A percentile compares a stretch with the other conserved stretches of the same genome.
These are phyloP conservation scores for Trifolium repens DNA, from an alignment of 306 rosid species.

Conservation along the genomic window DNA sequence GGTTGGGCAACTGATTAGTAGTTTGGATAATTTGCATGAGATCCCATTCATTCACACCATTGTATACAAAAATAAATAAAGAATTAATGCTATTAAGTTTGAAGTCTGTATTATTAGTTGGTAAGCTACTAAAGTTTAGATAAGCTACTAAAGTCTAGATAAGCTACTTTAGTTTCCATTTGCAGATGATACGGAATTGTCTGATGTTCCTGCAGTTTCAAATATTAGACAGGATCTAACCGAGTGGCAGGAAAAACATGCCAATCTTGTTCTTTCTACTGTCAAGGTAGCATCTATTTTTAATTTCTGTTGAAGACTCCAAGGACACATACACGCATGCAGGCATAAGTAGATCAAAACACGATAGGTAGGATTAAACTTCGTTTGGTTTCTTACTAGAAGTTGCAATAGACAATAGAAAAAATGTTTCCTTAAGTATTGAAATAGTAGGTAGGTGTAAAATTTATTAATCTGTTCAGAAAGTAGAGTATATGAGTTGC, in stretches of 20 bases:
- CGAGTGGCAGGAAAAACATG: slow-evolving; percentile 81
- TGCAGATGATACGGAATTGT: slow-evolving; percentile 63
- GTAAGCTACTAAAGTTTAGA: too few relatives aligned
- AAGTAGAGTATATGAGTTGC: too few relatives aligned
- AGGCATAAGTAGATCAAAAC: background rate
- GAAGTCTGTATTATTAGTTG: slow-evolving; percentile 1
- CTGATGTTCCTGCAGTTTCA: slow-evolving; percentile 59
- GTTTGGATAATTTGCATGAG: too few relatives aligned
- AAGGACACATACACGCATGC: background rate
- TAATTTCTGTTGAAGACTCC: background rate
- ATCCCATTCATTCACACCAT: too few relatives aligned
- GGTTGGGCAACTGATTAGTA: too few relatives aligned
- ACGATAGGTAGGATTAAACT: background rate
- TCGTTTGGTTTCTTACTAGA: background rate
- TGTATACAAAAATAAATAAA: background rate
- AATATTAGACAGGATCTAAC: slow-evolving; percentile 73
- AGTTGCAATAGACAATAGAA: background rate
- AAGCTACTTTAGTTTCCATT: slow-evolving; percentile 18
- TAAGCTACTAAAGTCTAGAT: too few relatives aligned
- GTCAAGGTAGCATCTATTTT: slow-evolving; percentile 57
- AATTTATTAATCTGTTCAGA: too few relatives aligned
- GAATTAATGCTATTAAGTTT: background rate
- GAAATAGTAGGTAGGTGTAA: too few relatives aligned
- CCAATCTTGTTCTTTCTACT: slow-evolving; percentile 64
- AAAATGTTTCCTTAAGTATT: too few relatives aligned